Percentiles rank a stretch among this genome's conserved stretches.
Conservation (phyloP, 1,284 basidiomycete species). For the Apiotrichum brassicae region DNA sequence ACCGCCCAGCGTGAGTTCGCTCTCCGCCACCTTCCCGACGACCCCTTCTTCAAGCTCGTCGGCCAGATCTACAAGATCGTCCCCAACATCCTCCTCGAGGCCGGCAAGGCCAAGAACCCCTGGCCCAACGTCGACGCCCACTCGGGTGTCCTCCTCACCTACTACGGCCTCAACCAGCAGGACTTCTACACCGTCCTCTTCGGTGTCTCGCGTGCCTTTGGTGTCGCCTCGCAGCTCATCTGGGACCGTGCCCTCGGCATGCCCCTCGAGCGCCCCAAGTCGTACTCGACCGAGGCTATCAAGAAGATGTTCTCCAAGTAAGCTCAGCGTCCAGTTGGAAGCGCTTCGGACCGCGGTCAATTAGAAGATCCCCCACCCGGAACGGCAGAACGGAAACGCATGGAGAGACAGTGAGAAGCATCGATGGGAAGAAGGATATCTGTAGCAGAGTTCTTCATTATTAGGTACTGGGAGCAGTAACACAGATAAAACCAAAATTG, state of each 20-base stretch:
- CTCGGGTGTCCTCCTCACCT: slow-evolving; percentile 86
- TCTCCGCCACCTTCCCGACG: slow-evolving; percentile 75
- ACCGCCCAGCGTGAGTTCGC: slow-evolving; percentile 92
- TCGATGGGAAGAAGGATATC: too few relatives aligned
- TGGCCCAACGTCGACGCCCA: slow-evolving; percentile 88
- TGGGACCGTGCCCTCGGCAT: slow-evolving; percentile 91
- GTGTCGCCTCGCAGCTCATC: slow-evolving; percentile 80
- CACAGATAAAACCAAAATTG: too few relatives aligned
- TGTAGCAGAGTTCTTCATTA: too few relatives aligned
- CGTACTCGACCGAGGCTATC: slow-evolving; percentile 48
- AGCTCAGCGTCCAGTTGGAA: neutral
- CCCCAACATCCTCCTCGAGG: slow-evolving; percentile 85
- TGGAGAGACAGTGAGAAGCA: too few relatives aligned
- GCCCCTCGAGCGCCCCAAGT: slow-evolving; percentile 50
- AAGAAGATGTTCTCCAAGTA: slow-evolving; percentile 46
- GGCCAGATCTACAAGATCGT: slow-evolving; percentile 89
- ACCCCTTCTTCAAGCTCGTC: slow-evolving; percentile 88
- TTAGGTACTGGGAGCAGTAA: too few relatives aligned
- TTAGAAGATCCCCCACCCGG: too few relatives aligned
- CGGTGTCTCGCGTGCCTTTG: slow-evolving; percentile 89
- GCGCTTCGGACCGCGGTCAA: too few relatives aligned
- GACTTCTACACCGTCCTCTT: slow-evolving; percentile 95
- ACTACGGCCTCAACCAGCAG: slow-evolving; percentile 72
- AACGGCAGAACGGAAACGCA: too few relatives aligned
- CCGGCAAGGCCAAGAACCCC: slow-evolving; percentile 82